phyloP scores from a whole-genome alignment of 176 grass and related monocot genomes.

The Otatea glauca region DNA sequence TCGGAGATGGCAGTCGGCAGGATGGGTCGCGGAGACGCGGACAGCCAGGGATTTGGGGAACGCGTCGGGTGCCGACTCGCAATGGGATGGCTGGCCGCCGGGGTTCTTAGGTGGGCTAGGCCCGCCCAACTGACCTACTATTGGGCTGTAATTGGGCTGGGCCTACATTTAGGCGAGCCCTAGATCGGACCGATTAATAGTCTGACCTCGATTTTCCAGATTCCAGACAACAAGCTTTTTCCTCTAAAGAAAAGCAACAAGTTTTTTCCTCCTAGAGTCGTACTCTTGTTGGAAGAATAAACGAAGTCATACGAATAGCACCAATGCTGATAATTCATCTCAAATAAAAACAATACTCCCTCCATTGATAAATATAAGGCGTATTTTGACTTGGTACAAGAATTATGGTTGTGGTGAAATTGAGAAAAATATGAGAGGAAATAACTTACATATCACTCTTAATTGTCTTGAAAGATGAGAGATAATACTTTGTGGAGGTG shows the following conservation, averaged over 20 bases:
- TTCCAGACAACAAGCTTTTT: too few relatives aligned
- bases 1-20: background rate
- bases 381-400: too few relatives aligned
- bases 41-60: slow-evolving; percentile 22
- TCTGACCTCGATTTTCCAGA: background rate
- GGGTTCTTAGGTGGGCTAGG: background rate
- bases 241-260: background rate
- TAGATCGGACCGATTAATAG: background rate
- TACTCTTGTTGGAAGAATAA: background rate
- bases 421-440: too few relatives aligned
- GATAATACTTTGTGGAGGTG: too few relatives aligned
- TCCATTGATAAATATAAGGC: too few relatives aligned
- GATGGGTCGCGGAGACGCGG: background rate
- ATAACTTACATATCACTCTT: too few relatives aligned
- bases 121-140: background rate
- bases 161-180: background rate
- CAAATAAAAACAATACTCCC: background rate
- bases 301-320: background rate
- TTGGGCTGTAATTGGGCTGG: background rate
- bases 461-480: too few relatives aligned
- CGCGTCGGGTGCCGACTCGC: background rate
- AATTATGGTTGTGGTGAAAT: too few relatives aligned
- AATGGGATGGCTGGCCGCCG: background rate
- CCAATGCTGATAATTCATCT: background rate
- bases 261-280: background rate